Evolutionary conservation across 139 green algal species (phyloP).

Genomic region (Zygnema circumcarinatum): DNA sequence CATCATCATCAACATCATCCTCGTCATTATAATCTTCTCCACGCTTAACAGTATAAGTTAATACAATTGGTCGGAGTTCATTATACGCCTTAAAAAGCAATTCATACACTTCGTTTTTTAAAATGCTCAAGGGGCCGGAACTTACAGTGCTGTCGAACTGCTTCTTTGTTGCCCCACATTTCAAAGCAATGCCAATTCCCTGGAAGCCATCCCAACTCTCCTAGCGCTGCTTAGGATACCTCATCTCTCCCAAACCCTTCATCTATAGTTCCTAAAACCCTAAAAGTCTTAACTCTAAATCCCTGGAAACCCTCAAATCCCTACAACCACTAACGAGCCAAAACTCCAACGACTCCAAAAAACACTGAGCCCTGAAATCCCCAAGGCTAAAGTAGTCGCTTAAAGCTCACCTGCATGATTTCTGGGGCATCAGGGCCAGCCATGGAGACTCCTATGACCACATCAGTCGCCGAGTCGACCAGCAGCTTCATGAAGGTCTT

Average conservation of each 20-base stretch:
- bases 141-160: slow-evolving; percentile 86
- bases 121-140: neutral
- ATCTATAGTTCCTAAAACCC: no score
- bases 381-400: no score
- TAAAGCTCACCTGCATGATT: slow-evolving; percentile 89
- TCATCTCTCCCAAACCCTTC: no score
- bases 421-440: slow-evolving; percentile 90
- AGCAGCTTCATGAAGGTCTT: slow-evolving; percentile 77
- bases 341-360: no score
- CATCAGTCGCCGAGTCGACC: slow-evolving; percentile 82
- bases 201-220: slow-evolving; percentile 36
- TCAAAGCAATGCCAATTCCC: slow-evolving; percentile 90
- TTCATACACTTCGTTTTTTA: neutral
- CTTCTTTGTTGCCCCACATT: slow-evolving; percentile 86
- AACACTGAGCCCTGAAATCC: no score
- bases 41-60: neutral
- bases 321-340: no score
- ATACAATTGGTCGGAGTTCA: neutral
- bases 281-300: no score
- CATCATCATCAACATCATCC: neutral
- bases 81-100: neutral
- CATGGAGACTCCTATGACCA: slow-evolving; percentile 91
- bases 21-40: neutral
- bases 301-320: no score
- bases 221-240: no score